A percentile compares a stretch with the other conserved stretches of the same genome.
Conservation (phyloP, 352 stramenopile species). For the Phytophthora uliginosa region DNA sequence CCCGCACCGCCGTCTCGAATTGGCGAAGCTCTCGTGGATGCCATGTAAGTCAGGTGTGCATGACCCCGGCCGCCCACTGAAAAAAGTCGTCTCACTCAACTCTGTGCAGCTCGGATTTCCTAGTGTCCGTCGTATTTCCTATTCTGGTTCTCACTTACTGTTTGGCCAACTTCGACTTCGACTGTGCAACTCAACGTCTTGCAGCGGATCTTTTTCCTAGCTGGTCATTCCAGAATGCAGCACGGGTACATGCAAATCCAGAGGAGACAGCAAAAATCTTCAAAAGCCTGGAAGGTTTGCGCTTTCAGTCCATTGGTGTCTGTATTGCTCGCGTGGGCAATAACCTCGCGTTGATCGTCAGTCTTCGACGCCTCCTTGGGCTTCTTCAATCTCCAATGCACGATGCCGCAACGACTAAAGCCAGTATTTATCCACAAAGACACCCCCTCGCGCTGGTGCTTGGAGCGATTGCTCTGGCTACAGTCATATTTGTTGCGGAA, state of each 20-base stretch:
- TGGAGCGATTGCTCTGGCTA: constrained; percentile 16
- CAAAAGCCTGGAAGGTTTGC: constrained; percentile 41
- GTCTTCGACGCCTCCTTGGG: constrained; percentile 27
- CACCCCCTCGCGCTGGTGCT: constrained; percentile 28
- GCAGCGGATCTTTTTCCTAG: constrained; percentile 18
- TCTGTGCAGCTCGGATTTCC: constrained; percentile 41
- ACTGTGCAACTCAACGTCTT: constrained; percentile 28
- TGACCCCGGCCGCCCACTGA: background rate
- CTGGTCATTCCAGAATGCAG: constrained; percentile 34
- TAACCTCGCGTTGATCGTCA: constrained; percentile 34
- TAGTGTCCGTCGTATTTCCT: constrained; percentile 42
- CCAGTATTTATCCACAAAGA: constrained; percentile 29
- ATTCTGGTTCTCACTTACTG: constrained; percentile 39
- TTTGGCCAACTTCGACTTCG: constrained; percentile 38
- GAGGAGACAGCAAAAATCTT: constrained; percentile 24
- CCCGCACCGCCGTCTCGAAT: constrained; percentile 23
- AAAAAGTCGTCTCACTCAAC: background rate
- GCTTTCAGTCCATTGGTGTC: constrained; percentile 31
- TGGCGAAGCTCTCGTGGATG: constrained; percentile 29
- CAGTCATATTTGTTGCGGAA: constrained; percentile 15
- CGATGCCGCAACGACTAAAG: background rate
- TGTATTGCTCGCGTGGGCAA: constrained; percentile 45
- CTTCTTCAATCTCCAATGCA: constrained; percentile 12
- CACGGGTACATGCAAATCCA: constrained; percentile 34
- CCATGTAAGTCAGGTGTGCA: constrained; percentile 18